Evolutionary conservation across 1,139 yeast genomes (phyloP).

Genomic region (Yamadazyma spencermartinsiae): DNA sequence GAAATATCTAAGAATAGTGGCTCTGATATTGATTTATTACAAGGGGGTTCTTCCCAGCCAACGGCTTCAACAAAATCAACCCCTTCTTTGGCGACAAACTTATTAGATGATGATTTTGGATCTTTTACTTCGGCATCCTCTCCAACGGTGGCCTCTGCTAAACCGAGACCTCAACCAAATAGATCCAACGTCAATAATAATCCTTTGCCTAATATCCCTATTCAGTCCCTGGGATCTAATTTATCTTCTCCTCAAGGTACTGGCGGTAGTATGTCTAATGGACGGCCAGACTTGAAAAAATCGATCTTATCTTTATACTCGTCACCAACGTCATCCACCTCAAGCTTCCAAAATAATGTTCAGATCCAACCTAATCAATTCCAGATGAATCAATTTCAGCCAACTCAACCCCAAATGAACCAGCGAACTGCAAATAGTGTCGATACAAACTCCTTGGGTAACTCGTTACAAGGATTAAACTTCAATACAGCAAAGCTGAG

Average conservation of each 20-base stretch:
- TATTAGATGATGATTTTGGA: conserved; percentile 46
- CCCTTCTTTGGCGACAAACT: conserved; percentile 17
- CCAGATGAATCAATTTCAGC: conserved; percentile 4
- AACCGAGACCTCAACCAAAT: conserved; percentile 8
- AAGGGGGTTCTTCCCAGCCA: neutral
- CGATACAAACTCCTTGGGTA: conserved; percentile 24
- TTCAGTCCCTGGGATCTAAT: conserved; percentile 8
- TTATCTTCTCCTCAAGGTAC: conserved; percentile 32
- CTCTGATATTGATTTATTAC: conserved; percentile 1
- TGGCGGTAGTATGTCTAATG: conserved; percentile 28
- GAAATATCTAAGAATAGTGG: conserved; percentile 3
- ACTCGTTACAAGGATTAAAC: conserved; percentile 38
- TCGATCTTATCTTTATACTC: conserved; percentile 89
- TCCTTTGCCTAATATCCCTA: conserved; percentile 14
- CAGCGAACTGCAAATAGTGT: too few relatives aligned
- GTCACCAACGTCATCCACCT: conserved; percentile 52
- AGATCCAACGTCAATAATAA: conserved; percentile 6
- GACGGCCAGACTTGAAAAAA: conserved; percentile 72
- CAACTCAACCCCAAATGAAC: too few relatives aligned
- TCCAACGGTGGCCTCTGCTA: conserved; percentile 11
- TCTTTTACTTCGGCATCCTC: conserved; percentile 33
- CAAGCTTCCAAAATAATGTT: too few relatives aligned
- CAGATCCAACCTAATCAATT: conserved; percentile 24
- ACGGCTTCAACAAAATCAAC: conserved; percentile 8
- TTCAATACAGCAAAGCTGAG: conserved; percentile 16